Base-by-base conservation (phyloP, 495 filamentous ascomycete species). In the Tuber magnatum region DNA sequence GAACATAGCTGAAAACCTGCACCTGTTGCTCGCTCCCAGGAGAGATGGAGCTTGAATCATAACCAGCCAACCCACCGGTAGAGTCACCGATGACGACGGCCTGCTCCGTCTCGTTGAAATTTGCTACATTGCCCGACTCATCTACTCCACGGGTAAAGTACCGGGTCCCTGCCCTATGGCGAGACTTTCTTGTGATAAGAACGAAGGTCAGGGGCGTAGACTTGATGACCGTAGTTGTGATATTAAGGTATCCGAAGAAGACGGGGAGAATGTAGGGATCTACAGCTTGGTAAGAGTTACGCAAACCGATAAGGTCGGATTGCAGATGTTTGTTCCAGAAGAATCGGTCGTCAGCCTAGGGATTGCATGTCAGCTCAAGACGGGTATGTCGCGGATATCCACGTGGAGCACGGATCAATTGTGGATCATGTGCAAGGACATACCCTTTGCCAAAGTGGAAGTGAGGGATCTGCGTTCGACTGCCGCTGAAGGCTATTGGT, bases 31-130 rank as follows among this genome's bases (percentile, higher is more conserved):
- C 78, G 56, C 71, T 78, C 40, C 46, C 69, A 10, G 77, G 46
- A 8, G 74, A 68, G 74, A 75, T 46, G 46, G 71, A 72, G 73
- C 69, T 44, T 41, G 76, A 72, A 70, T 80, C 73, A 51, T 74
- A 97, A 10, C 93, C 94, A 22, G 92, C 92, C 12, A 94, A 82
- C 1, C 92, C 92, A 22, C 89, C 88, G 7, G 87, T 86, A 44
- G 85, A 85, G 83, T 97, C 95, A 80, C 97, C 97, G 77, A 99
- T 83, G 46, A 99, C 88, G 65, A 96, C 86, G 70, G 92, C 86
- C 82, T 98, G 96, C 81, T 99, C 95, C 0, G 96, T 98, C 85
- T 99, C 95, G 81, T 99, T 99, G 87, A 93, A 99, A 81, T 99
- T 99, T 32, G 93, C 92, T 8, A 93, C 96, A 82, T 97, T 88